These are phyloP conservation scores for Coniosporium apollinis DNA, from an alignment of 495 filamentous ascomycete genomes.

Conservation along the genomic window DNA sequence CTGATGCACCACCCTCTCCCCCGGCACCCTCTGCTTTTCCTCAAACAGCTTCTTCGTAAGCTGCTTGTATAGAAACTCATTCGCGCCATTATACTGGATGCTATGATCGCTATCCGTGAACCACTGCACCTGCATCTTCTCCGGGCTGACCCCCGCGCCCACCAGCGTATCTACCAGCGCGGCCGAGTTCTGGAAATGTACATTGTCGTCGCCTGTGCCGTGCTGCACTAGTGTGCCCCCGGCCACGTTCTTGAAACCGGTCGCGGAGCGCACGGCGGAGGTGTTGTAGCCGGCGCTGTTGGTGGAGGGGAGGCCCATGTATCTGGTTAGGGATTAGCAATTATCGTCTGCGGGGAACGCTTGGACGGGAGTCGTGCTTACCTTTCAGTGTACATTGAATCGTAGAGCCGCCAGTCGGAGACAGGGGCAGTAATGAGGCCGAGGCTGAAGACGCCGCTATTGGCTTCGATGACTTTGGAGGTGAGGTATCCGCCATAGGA, in stretches of 20 bases:
- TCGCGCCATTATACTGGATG: conserved; percentile 30
- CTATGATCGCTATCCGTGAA: conserved; percentile 40
- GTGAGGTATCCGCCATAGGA: conserved; percentile 42
- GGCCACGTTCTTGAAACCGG: conserved; percentile 34
- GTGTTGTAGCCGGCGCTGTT: conserved; percentile 34
- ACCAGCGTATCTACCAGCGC: conserved; percentile 35
- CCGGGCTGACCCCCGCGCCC: conserved; percentile 29
- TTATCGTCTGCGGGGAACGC: no score
- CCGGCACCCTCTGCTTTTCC: conserved; percentile 27
- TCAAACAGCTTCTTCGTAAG: conserved; percentile 29
- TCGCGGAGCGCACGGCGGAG: conserved; percentile 26
- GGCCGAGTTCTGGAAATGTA: conserved; percentile 41
- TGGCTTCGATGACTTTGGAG: conserved; percentile 35
- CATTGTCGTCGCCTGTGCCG: conserved; percentile 42
- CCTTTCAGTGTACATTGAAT: conserved; percentile 45
- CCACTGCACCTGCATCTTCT: no score
- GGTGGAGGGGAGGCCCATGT: conserved; percentile 37
- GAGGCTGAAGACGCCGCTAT: conserved; percentile 33
- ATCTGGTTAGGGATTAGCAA: no score
- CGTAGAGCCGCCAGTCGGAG: conserved; percentile 45
- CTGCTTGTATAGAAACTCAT: conserved; percentile 33
- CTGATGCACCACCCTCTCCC: conserved; percentile 23
- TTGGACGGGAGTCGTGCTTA: no score
- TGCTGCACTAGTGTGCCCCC: conserved; percentile 38
- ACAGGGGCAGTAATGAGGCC: conserved; percentile 38